Conservation (phyloP, 345 rosid genomes). For the Adansonia digitata region DNA sequence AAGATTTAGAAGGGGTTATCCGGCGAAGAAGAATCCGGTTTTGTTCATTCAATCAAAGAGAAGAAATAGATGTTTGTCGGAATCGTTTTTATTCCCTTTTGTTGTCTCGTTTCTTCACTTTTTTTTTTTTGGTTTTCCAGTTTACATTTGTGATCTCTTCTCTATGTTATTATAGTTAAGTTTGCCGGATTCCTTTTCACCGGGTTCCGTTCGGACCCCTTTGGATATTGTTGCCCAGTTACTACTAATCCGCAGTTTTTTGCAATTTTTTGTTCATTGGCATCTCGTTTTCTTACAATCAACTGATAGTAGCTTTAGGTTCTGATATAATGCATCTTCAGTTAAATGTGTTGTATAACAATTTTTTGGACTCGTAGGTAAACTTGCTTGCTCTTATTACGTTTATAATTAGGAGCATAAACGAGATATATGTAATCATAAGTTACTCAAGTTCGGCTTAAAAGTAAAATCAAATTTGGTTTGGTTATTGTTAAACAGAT, state of each 20-base stretch:
- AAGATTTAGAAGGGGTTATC: slow-evolving; percentile 28
- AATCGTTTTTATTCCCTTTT: slow-evolving; percentile 13
- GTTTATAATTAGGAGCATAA: too few relatives aligned
- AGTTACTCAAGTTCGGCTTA: too few relatives aligned
- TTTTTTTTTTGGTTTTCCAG: slow-evolving; percentile 17
- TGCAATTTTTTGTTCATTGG: neutral
- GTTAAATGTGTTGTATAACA: too few relatives aligned
- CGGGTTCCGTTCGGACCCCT: slow-evolving; percentile 48
- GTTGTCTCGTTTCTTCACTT: slow-evolving; percentile 27
- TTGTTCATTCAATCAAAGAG: slow-evolving; percentile 28
- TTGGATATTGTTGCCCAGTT: slow-evolving; percentile 15
- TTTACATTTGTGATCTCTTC: slow-evolving; percentile 34
- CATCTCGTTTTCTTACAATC: neutral
- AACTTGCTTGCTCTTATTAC: too few relatives aligned
- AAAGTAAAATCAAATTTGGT: too few relatives aligned
- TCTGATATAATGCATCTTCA: neutral
- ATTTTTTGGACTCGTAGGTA: too few relatives aligned
- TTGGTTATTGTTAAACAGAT: too few relatives aligned
- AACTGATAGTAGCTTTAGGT: neutral
- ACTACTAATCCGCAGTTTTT: slow-evolving; percentile 12
- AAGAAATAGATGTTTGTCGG: slow-evolving; percentile 33
- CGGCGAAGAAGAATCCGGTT: slow-evolving; percentile 86
- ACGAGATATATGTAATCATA: too few relatives aligned
- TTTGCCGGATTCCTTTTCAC: slow-evolving; percentile 79
- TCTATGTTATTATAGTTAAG: slow-evolving; percentile 26